phyloP scores from a whole-genome alignment of 2,329 filamentous ascomycete species.

The Penicillium sp. region DNA sequence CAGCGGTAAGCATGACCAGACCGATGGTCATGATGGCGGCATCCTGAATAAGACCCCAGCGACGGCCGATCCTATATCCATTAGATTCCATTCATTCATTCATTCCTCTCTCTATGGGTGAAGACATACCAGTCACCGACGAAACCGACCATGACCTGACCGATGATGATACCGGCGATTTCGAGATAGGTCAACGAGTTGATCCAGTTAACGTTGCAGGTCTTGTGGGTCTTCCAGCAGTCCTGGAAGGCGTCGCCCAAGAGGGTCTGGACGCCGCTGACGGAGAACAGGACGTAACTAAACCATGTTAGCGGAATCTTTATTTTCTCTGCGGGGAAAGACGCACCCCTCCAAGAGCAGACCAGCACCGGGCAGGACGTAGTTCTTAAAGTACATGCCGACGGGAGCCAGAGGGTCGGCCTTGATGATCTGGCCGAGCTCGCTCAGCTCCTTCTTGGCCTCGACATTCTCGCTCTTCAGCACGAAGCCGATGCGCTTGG shows the following conservation, averaged over 20 bases:
- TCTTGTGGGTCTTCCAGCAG: conserved; percentile 68
- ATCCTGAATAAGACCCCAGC: conserved; percentile 94
- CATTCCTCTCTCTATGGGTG: no score
- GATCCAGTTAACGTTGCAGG: conserved; percentile 76
- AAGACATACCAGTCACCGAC: conserved; percentile 60
- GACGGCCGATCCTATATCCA: conserved; percentile 69
- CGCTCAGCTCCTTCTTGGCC: conserved; percentile 60
- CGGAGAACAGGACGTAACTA: conserved; percentile 92
- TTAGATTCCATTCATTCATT: no score
- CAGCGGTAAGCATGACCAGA: conserved; percentile 83
- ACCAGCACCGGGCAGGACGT: conserved; percentile 87
- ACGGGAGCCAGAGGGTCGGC: conserved; percentile 78
- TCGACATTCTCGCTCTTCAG: conserved; percentile 68
- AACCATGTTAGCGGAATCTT: not conserved
- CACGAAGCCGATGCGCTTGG: conserved; percentile 71
- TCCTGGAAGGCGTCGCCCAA: conserved; percentile 69
- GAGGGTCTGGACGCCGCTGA: conserved; percentile 83
- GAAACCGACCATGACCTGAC: conserved; percentile 82
- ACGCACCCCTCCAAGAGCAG: conserved; percentile 76
- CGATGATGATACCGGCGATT: conserved; percentile 90
- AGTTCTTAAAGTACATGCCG: conserved; percentile 83
- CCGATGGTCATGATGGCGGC: conserved; percentile 91
- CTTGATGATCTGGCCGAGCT: conserved; percentile 77
- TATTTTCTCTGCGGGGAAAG: not conserved
- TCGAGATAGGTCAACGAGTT: conserved; percentile 85